Evolutionary conservation across 495 filamentous ascomycete genomes (phyloP).

Genomic region (Tuber umbilicatum): DNA sequence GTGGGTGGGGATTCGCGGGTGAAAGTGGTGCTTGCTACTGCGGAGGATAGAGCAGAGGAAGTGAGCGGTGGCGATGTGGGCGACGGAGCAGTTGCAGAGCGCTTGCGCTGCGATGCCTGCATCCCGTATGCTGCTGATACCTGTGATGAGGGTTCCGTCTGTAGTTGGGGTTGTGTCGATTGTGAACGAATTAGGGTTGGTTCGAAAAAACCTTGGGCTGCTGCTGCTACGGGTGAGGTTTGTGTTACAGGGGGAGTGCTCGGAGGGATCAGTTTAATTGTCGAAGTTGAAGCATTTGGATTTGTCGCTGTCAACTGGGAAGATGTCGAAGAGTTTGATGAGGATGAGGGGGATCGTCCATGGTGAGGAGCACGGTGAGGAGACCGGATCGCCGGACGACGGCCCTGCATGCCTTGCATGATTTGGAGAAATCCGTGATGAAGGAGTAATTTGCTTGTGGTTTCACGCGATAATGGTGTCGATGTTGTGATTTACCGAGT

Average conservation of each 20-base stretch:
- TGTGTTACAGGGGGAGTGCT: slow-evolving; percentile 18
- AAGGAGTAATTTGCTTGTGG: background rate
- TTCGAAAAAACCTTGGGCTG: slow-evolving; percentile 38
- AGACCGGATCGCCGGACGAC: slow-evolving; percentile 31
- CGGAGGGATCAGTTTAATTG: slow-evolving; percentile 35
- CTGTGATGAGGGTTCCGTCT: slow-evolving; percentile 40
- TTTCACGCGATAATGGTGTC: background rate
- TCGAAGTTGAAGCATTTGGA: slow-evolving; percentile 27
- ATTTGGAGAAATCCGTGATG: background rate
- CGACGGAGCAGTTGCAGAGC: slow-evolving; percentile 36
- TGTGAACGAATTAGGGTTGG: slow-evolving; percentile 29
- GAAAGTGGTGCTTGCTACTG: slow-evolving; percentile 23
- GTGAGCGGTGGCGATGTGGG: slow-evolving; percentile 34
- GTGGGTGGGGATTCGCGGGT: slow-evolving; percentile 13
- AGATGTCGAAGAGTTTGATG: slow-evolving; percentile 38
- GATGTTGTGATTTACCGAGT: background rate
- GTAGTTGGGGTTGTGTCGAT: slow-evolving; percentile 35
- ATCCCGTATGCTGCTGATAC: slow-evolving; percentile 42
- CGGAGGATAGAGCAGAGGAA: slow-evolving; percentile 13
- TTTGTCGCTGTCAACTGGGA: slow-evolving; percentile 31
- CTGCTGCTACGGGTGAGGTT: slow-evolving; percentile 23
- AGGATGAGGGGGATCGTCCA: slow-evolving; percentile 39
- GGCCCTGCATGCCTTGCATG: slow-evolving; percentile 22
- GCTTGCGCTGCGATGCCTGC: slow-evolving; percentile 38
- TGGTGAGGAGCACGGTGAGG: slow-evolving; percentile 34